Evolutionary conservation across 805 yeast genomes (phyloP), one percentile per base, ranked within the genome.

Genomic region (Saccharomycopsis microspora): DNA sequence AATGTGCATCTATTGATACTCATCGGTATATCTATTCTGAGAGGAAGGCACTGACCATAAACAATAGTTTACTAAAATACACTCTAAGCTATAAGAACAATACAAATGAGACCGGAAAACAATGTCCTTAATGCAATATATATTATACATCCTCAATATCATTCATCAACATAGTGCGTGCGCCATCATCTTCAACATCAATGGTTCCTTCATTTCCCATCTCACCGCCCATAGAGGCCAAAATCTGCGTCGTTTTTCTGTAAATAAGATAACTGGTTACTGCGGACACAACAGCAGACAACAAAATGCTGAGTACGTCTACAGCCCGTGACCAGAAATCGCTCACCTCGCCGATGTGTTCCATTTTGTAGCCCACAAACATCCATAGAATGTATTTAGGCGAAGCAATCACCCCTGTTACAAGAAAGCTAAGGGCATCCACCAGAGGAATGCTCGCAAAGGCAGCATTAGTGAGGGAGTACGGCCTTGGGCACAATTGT

Each of bases 391-490:
- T 60, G 52, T 82, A 66, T 59, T 89, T 93, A 5, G 97, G 97
- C 0, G 95, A 77, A 1, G 95, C 78, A 34, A 86, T 61, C 0
- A 78, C 54, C 29, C 88, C 81, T 0, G 96, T 95, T 33, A 80
- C 58, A 3, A 80, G 66, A 61, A 83, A 90, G 30, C 79, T 77
- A 39, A 63, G 52, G 1, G 80, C 65, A 0, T 81, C 69, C 8
- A 90, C 71, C 11, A 85, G 83, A 0, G 94, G 96, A 9, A 90
- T 75, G 1, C 94, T 82, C 6, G 95, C 93, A 55, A 93, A 70
- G 0, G 95, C 97, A 3, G 96, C 97, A 58, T 90, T 90, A 0
- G 93, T 82, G 33, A 90, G 67, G 3, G 96, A 87, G 60, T 88
- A 93, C 0, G 97, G 97, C 57, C 90, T 73, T 0, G 98, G 98